Evolutionary conservation across 768 basidiomycete genomes (phyloP).

Genomic region (Podaxis carcinomalis): DNA sequence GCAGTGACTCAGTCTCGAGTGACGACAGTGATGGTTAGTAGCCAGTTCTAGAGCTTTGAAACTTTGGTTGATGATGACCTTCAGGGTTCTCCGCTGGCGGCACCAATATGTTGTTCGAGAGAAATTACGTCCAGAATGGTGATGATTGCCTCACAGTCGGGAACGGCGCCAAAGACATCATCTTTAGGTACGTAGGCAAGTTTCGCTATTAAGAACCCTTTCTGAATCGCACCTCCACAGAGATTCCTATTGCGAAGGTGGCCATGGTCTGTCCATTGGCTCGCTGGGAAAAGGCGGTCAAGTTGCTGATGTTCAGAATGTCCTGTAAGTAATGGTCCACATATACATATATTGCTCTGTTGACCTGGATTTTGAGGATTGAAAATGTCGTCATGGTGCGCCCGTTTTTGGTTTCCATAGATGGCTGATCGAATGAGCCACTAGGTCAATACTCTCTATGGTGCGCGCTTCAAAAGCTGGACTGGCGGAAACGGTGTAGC

Average conservation of each 20-base stretch:
- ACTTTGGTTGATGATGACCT: neutral
- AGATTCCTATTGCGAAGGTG: slow-evolving; percentile 50
- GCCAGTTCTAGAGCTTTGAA: neutral
- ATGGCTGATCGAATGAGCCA: neutral
- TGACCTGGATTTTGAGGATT: slow-evolving; percentile 24
- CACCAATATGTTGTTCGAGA: slow-evolving; percentile 52
- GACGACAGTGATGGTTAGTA: slow-evolving; percentile 32
- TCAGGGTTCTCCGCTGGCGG: slow-evolving; percentile 53
- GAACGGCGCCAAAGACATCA: slow-evolving; percentile 51
- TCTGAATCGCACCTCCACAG: slow-evolving; percentile 20
- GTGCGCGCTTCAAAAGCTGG: slow-evolving; percentile 67
- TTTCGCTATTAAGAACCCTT: neutral
- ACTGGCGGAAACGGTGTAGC: slow-evolving; percentile 57
- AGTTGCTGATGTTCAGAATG: slow-evolving; percentile 52
- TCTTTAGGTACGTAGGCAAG: slow-evolving; percentile 32
- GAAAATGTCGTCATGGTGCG: slow-evolving; percentile 42
- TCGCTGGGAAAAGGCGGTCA: slow-evolving; percentile 42
- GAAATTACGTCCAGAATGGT: slow-evolving; percentile 54
- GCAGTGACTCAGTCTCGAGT: neutral
- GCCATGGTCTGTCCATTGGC: slow-evolving; percentile 58
- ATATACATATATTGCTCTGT: neutral
- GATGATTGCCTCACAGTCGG: slow-evolving; percentile 62
- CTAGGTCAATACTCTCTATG: slow-evolving; percentile 49
- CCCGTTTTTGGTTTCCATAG: neutral
- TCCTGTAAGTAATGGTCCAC: slow-evolving; percentile 38